Base-by-base conservation (phyloP, 768 basidiomycete species). In the Kwoniella dendrophila region DNA sequence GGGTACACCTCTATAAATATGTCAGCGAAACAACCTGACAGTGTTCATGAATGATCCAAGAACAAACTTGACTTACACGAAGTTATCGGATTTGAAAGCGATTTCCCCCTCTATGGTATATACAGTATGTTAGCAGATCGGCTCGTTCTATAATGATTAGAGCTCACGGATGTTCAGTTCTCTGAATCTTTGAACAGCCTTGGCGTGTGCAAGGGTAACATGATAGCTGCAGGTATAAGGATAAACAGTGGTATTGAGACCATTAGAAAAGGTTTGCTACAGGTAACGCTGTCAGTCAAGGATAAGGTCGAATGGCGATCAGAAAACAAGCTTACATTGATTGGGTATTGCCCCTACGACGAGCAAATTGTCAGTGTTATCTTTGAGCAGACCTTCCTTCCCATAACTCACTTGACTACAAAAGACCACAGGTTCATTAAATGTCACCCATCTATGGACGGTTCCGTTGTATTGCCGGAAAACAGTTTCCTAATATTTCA, bases 81-180 rank as follows among this genome's bases (percentile, higher is more conserved):
- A 83, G 67, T 84, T 83, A 63, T 84, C 83, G 62, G 82, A 84
- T 71, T 85, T 85, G 73, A 84, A 82, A 0, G 83, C 78, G 29
- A 85, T 85, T 66, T 65, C 41, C 0, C 63, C 63, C 50, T 56
- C 64, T 65, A 26, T 24, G 38, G 38, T 8, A 14, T 12, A 44
- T 29, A 24, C 12, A 14, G 24, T 44, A 4, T 24, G 2, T 27
- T 8, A 45, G n/a, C n/a, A 41, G 12, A 34, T 14, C 14, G 5
- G 26, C 22, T 26, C 18, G 20, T 0, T 20, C 29, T 11, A 7
- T 20, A 49, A 30, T 10, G 3, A 16, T 26, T 32, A 7, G 10
- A 10, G 59, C 58, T 44, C 50, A 64, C 56, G 56, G 20, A 64
- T 64, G 51, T 53, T 48, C 27, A 64, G 63, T 41, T 56, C 50